Base-by-base conservation (phyloP, 345 rosid genomes). In the Citrus cavaleriei region DNA sequence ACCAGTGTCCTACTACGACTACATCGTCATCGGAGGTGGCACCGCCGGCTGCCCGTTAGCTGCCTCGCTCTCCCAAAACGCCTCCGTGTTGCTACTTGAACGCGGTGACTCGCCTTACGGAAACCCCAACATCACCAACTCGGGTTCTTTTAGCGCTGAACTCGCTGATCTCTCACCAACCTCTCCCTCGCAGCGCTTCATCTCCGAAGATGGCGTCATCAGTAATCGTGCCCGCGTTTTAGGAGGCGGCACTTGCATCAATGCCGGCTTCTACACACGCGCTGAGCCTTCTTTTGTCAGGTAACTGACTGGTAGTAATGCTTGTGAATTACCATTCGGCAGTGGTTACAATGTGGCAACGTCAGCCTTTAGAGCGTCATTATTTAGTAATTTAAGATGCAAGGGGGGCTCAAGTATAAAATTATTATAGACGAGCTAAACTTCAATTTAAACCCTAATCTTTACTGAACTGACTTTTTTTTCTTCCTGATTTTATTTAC, bases 11-110 rank as follows among this genome's bases (percentile, higher is more conserved):
- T 70, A 77, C 77, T 84, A 81, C 25, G 92, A 89, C 81, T 93
- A 93, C 87, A 91, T 93, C 34, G 79, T 93, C 28, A 77, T 93
- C 55, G 97, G 97, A 5, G 95, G 97, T 5, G 97, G 97, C 27
- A 93, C 97, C 10, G 88, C 95, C 2, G 97, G 95, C 4, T 93
- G 97, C 74, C 94, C 97, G 0, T 76, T 93, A 57, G 97, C 97
- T 4, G 94, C 97, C 27, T 90, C 94, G 70, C 86, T 91, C 2
- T 93, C 97, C 1, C 82, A 80, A 75, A 83, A 84, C 42, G 88
- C 91, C 19, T 79, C 79, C 66, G 95, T 93, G 81, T 74, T 93
- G 77, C 79, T 93, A 42, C 87, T 93, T 5, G 97, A 91, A 84
- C 91, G 95, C 49, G 97, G 97, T 30, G 92, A 89, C 60, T 83